Percentiles rank a stretch among this genome's conserved stretches.
Conservation (phyloP, 139 green algal species). For the Ettlia oleoabundans region DNA sequence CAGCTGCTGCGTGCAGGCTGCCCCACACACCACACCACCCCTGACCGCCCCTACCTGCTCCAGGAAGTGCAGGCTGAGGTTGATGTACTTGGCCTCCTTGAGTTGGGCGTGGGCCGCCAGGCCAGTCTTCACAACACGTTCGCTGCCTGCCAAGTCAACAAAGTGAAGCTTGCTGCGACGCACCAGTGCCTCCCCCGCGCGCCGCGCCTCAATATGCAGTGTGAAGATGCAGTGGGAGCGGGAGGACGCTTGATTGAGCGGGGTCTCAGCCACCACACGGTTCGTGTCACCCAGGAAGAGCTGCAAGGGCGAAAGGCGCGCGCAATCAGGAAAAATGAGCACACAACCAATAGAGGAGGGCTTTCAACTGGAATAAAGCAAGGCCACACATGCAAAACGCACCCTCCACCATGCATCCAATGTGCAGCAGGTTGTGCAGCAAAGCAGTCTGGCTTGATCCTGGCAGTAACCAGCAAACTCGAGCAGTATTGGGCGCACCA, state of each 20-base stretch:
- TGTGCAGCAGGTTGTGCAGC: no score
- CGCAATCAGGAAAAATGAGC: no score
- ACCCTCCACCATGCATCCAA: no score
- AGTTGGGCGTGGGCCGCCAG: slow-evolving; percentile 81
- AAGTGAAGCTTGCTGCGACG: slow-evolving; percentile 90
- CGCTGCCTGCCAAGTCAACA: slow-evolving; percentile 93
- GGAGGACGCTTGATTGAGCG: slow-evolving; percentile 87
- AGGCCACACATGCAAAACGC: no score
- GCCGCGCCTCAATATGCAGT: slow-evolving; percentile 88
- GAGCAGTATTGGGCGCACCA: no score
- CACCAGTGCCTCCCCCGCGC: slow-evolving; percentile 86
- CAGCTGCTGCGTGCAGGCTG: background rate
- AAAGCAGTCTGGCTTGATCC: no score
- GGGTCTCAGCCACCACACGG: slow-evolving; percentile 47
- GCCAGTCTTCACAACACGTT: slow-evolving; percentile 93
- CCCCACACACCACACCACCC: no score
- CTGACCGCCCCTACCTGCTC: slow-evolving; percentile 69
- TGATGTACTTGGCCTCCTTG: slow-evolving; percentile 97
- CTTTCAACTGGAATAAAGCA: no score
- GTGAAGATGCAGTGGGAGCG: slow-evolving; percentile 92
- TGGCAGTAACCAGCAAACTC: no score
- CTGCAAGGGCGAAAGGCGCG: slow-evolving; percentile 42
- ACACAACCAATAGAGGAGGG: no score
- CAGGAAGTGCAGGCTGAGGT: slow-evolving; percentile 94
- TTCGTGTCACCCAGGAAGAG: slow-evolving; percentile 61